Evolutionary conservation across 164 flowering plant genomes (phyloP).

Genomic region (Magnolia kwangsiensis): DNA sequence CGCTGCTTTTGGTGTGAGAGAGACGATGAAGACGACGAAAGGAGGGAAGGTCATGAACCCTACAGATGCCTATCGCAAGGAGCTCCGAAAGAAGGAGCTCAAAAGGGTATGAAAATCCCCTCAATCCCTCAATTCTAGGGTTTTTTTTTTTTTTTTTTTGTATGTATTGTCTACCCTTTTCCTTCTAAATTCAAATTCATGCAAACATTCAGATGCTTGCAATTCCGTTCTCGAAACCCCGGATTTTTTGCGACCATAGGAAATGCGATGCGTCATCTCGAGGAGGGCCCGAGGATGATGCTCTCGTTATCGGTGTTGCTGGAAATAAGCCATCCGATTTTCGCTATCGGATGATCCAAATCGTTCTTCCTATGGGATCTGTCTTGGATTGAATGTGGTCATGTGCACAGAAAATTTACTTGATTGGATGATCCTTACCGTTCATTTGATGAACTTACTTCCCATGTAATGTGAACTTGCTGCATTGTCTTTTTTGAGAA

Average conservation of each 20-base stretch:
- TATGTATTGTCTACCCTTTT: not conserved
- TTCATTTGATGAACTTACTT: too few relatives aligned
- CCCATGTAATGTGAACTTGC: too few relatives aligned
- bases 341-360: too few relatives aligned
- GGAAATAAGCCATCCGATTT: too few relatives aligned
- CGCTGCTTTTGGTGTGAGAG: not conserved
- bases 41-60: constrained; percentile 99
- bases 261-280: too few relatives aligned
- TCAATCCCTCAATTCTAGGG: constrained; percentile 14
- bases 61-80: constrained; percentile 95
- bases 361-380: too few relatives aligned
- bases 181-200: not conserved
- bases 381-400: too few relatives aligned
- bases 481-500: too few relatives aligned
- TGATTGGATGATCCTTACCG: too few relatives aligned
- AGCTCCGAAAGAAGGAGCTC: constrained; percentile 86
- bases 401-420: too few relatives aligned
- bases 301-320: too few relatives aligned
- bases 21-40: constrained; percentile 89
- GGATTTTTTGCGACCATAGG: not conserved
- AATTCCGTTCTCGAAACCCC: not conserved
- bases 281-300: too few relatives aligned
- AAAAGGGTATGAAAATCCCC: constrained; percentile 55
- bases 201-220: not conserved
- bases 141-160: not conserved